Conservation (phyloP, 208 protist genomes). For the Trypanosoma melophagium region DNA sequence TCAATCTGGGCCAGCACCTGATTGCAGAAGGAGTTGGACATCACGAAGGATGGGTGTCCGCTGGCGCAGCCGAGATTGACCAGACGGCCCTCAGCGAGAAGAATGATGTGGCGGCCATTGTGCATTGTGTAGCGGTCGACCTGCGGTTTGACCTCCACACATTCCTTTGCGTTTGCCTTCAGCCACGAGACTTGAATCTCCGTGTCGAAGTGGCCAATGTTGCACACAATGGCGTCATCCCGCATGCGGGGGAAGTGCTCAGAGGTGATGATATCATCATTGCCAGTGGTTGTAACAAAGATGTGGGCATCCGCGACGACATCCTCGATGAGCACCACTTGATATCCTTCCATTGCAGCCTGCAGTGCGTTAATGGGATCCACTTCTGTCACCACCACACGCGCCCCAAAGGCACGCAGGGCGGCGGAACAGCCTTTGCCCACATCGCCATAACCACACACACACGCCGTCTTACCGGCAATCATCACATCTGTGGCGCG, state of each 20-base stretch:
- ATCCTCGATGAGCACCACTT: conserved; percentile 97
- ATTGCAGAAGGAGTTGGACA: conserved; percentile 99
- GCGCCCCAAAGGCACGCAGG: conserved; percentile 94
- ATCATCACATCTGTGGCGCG: conserved; percentile 99
- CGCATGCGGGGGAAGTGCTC: conserved; percentile 98
- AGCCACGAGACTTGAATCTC: conserved; percentile 99
- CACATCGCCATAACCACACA: conserved; percentile 99
- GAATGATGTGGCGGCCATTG: conserved; percentile 94
- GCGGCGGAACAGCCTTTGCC: conserved; percentile 98
- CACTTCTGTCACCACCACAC: conserved; percentile 98
- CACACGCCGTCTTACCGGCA: conserved; percentile 97
- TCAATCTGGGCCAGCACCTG: conserved; percentile 99
- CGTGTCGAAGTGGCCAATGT: conserved; percentile 99
- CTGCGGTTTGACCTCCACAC: conserved; percentile 99
- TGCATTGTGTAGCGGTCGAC: conserved; percentile 97
- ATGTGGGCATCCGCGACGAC: conserved; percentile 91
- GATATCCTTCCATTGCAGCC: conserved; percentile 98
- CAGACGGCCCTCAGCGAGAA: conserved; percentile 96
- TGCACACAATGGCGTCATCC: conserved; percentile 99
- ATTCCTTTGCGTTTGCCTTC: conserved; percentile 86
- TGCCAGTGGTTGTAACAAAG: conserved; percentile 98
- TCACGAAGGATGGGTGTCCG: conserved; percentile 99
- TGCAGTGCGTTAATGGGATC: conserved; percentile 99
- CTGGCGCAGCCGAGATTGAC: conserved; percentile 99
- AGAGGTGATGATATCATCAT: conserved; percentile 97